These are phyloP conservation scores for Hyphopichia wangnamkhiaoensis DNA, from an alignment of 1,139 yeast species.

Conservation along the genomic window DNA sequence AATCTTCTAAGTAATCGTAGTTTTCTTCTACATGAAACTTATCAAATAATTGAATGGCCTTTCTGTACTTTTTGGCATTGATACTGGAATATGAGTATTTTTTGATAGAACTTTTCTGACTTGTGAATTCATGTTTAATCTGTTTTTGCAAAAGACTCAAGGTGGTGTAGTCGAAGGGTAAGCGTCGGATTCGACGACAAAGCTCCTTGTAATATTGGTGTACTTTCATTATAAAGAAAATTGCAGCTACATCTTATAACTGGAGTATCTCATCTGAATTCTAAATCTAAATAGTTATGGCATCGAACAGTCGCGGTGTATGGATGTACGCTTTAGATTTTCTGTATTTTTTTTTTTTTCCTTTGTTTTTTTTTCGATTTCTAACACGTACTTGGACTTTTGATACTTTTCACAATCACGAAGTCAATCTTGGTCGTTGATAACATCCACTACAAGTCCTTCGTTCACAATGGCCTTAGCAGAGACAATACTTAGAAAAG, in stretches of 20 bases:
- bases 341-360: background rate
- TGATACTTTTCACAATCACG: too few species aligned
- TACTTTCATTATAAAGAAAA: background rate
- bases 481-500: conserved; percentile 51
- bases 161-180: conserved; percentile 25
- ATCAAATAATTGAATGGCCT: conserved; percentile 18
- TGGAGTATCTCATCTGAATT: too few species aligned
- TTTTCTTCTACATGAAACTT: conserved; percentile 30
- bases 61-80: conserved; percentile 14
- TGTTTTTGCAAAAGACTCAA: conserved; percentile 8
- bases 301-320: background rate
- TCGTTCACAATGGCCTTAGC: conserved; percentile 65
- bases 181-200: conserved; percentile 22
- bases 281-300: background rate
- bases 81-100: conserved; percentile 3
- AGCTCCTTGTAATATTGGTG: conserved; percentile 15
- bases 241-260: too few species aligned
- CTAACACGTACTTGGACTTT: conserved; percentile 1
- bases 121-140: conserved; percentile 8
- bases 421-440: too few species aligned
- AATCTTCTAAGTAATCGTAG: conserved; percentile 20
- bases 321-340: too few species aligned
- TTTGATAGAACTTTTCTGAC: background rate
- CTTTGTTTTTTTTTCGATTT: background rate
- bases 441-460: too few species aligned